Evolutionary conservation across 2,329 filamentous ascomycete genomes (phyloP), one percentile per base, ranked within the genome.

Genomic region (Monosporascus sp.): DNA sequence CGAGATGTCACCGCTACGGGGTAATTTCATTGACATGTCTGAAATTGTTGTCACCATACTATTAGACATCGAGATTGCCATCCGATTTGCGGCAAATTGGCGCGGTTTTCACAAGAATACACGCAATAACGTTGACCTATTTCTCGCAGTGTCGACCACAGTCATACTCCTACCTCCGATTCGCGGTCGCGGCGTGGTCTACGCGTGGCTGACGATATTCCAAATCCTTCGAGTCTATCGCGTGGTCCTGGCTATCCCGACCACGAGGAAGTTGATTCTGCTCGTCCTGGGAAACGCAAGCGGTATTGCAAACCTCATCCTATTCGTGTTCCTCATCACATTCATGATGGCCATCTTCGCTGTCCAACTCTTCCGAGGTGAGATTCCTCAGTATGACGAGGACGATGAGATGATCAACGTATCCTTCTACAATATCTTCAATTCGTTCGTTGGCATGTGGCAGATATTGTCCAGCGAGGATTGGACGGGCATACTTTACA

Each of bases 381-480:
- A 96, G 61, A 82, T 97, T 27, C 86, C 89, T 1, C 62, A 77
- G 34, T 62, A 76, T n/a, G 82, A 90, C 58, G 70, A 74, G 2
- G 68, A 72, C n/a, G 88, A 84, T 3, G 74, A 87, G 2, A 71
- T 80, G 3, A 84, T 89, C 56, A 72, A 80, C 22, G 82, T 94
- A 42, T 88, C 89, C 0, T 99, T 99, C 68, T 85, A 84, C 66
- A 89, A 90, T 39, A 94, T 99, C 37, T 99, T 88, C 75, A 97
- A 97, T 65, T 89, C 91, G 0, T 99, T 99, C 65, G 77, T 99
- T 17, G 94, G 92, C 52, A 97, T 99, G 91, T 99, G 99, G 67
- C 90, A 97, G 71, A 84, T 99, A 31, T 75, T 99, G 45, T 97
- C 94, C 9, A 97, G 90, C 63, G 94, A 99, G 68, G 90, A 96